Evolutionary conservation across 208 protist genomes (phyloP).

Genomic region (Trypanosoma cruzi): DNA sequence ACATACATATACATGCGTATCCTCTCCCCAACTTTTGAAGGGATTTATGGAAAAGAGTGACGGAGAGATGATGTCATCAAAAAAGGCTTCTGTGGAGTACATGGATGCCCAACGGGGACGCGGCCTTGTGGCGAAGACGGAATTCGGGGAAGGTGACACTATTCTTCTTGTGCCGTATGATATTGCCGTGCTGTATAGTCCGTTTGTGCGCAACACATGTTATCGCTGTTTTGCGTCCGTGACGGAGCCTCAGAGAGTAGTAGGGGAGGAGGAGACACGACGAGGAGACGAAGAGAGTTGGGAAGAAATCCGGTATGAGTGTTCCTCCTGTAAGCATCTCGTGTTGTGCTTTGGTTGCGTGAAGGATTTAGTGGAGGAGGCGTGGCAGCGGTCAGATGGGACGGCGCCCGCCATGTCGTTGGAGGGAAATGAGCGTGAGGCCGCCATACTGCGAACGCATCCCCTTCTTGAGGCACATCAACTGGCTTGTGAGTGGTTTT

Average conservation of each 20-base stretch:
- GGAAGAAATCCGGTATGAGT: slow-evolving; percentile 30
- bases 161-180: slow-evolving; percentile 52
- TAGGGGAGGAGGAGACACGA: neutral
- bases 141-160: slow-evolving; percentile 33
- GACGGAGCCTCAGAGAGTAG: neutral
- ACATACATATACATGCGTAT: too few species aligned
- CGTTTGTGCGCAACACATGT: slow-evolving; percentile 52
- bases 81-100: slow-evolving; percentile 18
- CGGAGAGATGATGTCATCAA: slow-evolving; percentile 5
- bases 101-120: slow-evolving; percentile 47
- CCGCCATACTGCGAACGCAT: slow-evolving; percentile 10
- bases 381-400: neutral
- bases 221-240: slow-evolving; percentile 55
- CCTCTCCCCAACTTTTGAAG: too few species aligned
- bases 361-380: slow-evolving; percentile 22
- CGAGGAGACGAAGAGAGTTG: neutral
- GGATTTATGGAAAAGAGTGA: too few species aligned
- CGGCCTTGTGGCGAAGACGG: slow-evolving; percentile 53
- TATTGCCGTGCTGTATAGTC: slow-evolving; percentile 73
- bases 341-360: slow-evolving; percentile 50
- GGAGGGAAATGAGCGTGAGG: neutral
- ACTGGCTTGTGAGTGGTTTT: slow-evolving; percentile 72
- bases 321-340: slow-evolving; percentile 72
- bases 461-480: slow-evolving; percentile 47
- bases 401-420: neutral